These are phyloP conservation scores for Hymenoscyphus occultus DNA, from an alignment of 2,329 filamentous ascomycete genomes.

Conservation along the genomic window DNA sequence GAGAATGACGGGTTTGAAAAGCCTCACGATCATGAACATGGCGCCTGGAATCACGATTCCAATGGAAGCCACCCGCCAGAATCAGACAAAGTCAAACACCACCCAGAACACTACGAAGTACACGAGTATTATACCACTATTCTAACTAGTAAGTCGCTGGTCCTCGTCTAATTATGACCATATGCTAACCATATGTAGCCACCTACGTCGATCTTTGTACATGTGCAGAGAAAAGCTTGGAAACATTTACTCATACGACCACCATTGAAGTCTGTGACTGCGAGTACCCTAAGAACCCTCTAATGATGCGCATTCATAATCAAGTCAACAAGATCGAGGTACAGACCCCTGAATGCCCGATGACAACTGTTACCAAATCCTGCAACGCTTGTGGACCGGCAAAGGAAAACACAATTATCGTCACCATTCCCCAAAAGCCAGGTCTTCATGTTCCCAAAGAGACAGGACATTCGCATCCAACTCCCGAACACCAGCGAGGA, in stretches of 20 bases:
- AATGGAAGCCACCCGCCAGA: no score
- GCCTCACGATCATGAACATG: no score
- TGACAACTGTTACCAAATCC: slow-evolving; percentile 6
- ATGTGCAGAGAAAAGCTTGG: slow-evolving; percentile 3
- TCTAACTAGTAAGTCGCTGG: background rate
- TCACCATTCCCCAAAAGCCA: background rate
- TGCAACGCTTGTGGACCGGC: slow-evolving; percentile 3
- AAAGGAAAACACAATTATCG: background rate
- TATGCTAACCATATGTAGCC: background rate
- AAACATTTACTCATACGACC: background rate
- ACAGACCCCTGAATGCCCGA: background rate
- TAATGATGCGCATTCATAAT: background rate
- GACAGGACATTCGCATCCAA: background rate
- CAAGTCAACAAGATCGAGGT: background rate
- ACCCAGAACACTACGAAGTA: background rate
- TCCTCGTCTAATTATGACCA: background rate
- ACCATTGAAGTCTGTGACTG: background rate
- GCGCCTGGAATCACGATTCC: no score
- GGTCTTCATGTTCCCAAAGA: background rate
- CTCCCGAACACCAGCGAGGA: background rate
- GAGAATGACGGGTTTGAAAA: background rate
- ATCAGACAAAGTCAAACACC: background rate
- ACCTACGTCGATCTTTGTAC: slow-evolving; percentile 10
- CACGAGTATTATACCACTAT: background rate
- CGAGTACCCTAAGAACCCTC: background rate